Percentiles rank a stretch among this genome's conserved stretches.
Evolutionary conservation across 1,284 basidiomycete species (phyloP).

Genomic region (Chiua sp.): DNA sequence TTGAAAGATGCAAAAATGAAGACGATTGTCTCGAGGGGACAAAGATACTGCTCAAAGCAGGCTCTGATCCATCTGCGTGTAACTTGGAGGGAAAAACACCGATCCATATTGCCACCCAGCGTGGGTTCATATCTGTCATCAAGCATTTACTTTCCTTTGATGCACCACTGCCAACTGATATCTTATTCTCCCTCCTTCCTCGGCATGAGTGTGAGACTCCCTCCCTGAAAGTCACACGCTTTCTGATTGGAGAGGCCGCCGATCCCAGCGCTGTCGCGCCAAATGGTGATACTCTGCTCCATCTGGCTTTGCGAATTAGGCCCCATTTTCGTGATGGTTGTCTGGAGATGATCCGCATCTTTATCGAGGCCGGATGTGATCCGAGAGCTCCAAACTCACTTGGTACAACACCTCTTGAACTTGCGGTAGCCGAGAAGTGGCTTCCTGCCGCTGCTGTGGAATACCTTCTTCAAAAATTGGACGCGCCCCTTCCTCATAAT

Average conservation of each 20-base stretch:
- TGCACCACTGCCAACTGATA: constrained; percentile 6
- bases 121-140: neutral
- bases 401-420: neutral
- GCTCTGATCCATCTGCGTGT: constrained; percentile 7
- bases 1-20: neutral
- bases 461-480: neutral
- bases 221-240: neutral
- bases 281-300: constrained; percentile 9
- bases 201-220: too few relatives aligned
- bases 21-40: neutral
- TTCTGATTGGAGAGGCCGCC: neutral
- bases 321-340: neutral
- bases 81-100: constrained; percentile 10
- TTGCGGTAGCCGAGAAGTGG: neutral
- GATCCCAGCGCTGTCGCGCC: neutral
- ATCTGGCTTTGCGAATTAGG: neutral
- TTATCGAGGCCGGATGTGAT: neutral
- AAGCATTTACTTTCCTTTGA: constrained; percentile 1
- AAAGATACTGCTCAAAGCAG: constrained; percentile 1
- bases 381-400: neutral
- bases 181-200: neutral
- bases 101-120: neutral
- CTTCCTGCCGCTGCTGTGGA: neutral
- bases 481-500: neutral
- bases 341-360: neutral